Evolutionary conservation across 2,329 filamentous ascomycete species (phyloP), one percentile per base, ranked within the genome.

Genomic region (Fusarium staphyleae): DNA sequence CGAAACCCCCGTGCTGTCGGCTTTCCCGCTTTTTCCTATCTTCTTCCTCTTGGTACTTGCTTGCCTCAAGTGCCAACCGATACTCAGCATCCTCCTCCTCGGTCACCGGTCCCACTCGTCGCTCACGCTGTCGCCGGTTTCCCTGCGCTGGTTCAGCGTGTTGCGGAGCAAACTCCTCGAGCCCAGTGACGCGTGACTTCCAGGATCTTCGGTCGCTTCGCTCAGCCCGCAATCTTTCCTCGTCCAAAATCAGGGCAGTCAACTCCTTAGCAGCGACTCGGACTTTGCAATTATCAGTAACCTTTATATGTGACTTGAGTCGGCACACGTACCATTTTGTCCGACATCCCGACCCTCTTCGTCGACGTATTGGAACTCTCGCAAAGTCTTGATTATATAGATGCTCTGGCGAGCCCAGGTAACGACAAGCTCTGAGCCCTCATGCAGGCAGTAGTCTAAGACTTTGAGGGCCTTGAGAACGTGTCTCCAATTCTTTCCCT

Each of bases 401-500:
- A 97, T 88, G 73, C 96, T 98, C 79, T 98, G 96, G 69, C 93
- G 89, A 60, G 93, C 93, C 95, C 95, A 99, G 4, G 93, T 97
- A 43, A 99, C 95, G 28, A 97, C 91, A 61, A 97, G 79, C 76
- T 98, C 95, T 1, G 93, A 97, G 40, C 95, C 95, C 74, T 99
- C 95, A 73, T 99, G 95, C 51, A 99, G 81, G 76, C 93, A 97
- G 76, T 99, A 99, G 75, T 99, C 95, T 52, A 98, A 83, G 46
- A 99, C 95, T 74, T 99, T 99, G 65, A 99, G 81, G 34, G 95
- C 96, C 77, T 99, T 99, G 55, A 99, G 80, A 11, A 99, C 95
- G 73, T 99, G 95, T 68, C 95, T 88, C 95, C 95, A 99, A 74
- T 99, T 99, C 82, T 98, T 99, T 71, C 95, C 95, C 77, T 99